Evolutionary conservation across 192 early-diverging fungal species (phyloP), one percentile per base, ranked within the genome.

Genomic region (Podila horticola): DNA sequence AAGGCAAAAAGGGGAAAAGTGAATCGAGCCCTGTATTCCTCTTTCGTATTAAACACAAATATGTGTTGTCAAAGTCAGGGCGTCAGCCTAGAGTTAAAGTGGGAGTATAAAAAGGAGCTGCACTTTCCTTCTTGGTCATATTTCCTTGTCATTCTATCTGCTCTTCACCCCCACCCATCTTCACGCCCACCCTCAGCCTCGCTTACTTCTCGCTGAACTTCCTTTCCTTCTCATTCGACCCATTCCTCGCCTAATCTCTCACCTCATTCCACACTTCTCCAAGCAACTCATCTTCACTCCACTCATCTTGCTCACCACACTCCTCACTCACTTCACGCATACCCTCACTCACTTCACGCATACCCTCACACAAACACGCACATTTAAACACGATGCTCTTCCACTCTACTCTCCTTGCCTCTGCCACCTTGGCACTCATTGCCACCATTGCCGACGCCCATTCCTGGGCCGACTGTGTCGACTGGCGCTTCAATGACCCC

Each of bases 401-500:
- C 58, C 69, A 64, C 34, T 50, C 64, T 24, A 33, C 76, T 17
- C 9, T 79, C 65, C 67, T 79, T 15, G 70, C 70, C 6, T 63
- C 70, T 58, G 66, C 70, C 20, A 61, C 66, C 12, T 60, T 79
- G 20, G 70, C 76, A 26, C 61, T 79, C 28, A 12, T 79, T 22
- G 76, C 70, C 45, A 67, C 69, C n/a, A 49, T 72, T 51, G 60
- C 28, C 24, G 66, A 79, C 24, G 64, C 76, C 24, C 76, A 79
- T 33, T 79, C 76, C 30, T 79, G 76, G 76, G 76, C 76, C 22
- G 76, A 79, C 66, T 79, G 76, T 49, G 70, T 79, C 41, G 76
- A 79, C 76, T 79, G 76, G 76, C 69, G 70, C 2, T 69, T 69
- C 49, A 79, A 72, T 17, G 41, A 72, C 66, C 70, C 70, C 22